Percentiles rank a stretch among this genome's conserved stretches.
Conservation (phyloP, 1,284 basidiomycete genomes). For the Paramarasmius palmivorus region DNA sequence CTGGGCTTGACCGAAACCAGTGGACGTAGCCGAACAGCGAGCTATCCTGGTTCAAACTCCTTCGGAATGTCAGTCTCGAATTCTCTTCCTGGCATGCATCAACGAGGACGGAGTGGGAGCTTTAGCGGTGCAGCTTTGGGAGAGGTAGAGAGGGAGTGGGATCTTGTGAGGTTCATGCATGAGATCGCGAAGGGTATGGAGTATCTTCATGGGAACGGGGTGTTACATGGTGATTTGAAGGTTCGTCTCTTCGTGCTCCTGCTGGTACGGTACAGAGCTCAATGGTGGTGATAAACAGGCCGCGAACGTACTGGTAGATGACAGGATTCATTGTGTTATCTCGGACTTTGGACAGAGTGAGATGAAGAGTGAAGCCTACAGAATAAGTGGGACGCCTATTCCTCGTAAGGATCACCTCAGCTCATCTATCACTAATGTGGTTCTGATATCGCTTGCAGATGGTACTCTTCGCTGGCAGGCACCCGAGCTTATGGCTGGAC, state of each 20-base stretch:
- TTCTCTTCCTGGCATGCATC: neutral
- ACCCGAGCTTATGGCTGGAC: constrained; percentile 66
- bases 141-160: constrained; percentile 33
- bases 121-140: constrained; percentile 9
- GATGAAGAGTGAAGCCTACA: constrained; percentile 69
- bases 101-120: constrained; percentile 13
- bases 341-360: constrained; percentile 81
- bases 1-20: too few relatives aligned
- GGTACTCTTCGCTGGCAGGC: constrained; percentile 73
- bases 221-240: constrained; percentile 77
- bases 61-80: too few relatives aligned
- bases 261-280: neutral
- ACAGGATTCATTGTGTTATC: constrained; percentile 64
- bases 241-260: constrained; percentile 28
- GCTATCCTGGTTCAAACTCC: neutral
- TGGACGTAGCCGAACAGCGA: too few relatives aligned
- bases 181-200: constrained; percentile 79
- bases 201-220: constrained; percentile 64
- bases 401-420: constrained; percentile 46
- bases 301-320: constrained; percentile 73
- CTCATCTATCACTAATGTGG: constrained; percentile 8
- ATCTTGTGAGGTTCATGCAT: constrained; percentile 59
- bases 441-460: constrained; percentile 31
- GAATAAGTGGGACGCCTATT: constrained; percentile 51
- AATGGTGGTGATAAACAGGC: constrained; percentile 39